Conservation (phyloP, 2,329 filamentous ascomycete species). For the Fusarium gaditjirri region DNA sequence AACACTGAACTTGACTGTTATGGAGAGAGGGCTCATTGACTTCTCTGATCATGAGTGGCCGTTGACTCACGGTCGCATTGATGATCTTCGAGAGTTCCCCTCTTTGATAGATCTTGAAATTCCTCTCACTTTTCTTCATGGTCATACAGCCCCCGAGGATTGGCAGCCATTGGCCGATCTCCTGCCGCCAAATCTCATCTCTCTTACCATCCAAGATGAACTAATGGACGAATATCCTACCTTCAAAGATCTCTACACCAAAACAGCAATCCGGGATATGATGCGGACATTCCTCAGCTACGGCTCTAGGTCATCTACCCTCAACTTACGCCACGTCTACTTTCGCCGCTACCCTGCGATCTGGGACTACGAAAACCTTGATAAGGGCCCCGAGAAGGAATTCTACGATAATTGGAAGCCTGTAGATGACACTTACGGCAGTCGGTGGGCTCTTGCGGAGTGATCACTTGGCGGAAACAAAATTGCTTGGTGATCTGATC, state of each 20-base stretch:
- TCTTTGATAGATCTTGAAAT: background rate
- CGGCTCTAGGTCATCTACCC: background rate
- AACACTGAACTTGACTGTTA: background rate
- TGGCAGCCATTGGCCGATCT: background rate
- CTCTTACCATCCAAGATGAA: background rate
- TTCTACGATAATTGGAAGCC: background rate
- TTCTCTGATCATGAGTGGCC: background rate
- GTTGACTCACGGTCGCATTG: background rate
- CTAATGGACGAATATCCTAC: rapidly evolving
- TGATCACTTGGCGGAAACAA: slow-evolving; percentile 2
- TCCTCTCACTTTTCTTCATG: background rate
- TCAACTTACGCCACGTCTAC: background rate
- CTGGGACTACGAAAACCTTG: background rate
- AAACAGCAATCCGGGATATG: background rate
- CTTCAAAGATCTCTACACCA: background rate
- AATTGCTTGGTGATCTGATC: background rate
- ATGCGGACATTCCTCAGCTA: background rate
- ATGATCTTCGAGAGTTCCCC: background rate
- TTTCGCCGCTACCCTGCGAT: background rate
- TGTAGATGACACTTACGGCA: background rate
- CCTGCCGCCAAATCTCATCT: background rate
- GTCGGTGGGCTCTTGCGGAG: background rate
- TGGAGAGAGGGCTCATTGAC: background rate
- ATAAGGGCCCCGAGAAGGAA: background rate
- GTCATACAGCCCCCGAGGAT: background rate